Conservation (phyloP, 2,329 filamentous ascomycete genomes). For the Botrytis elliptica region DNA sequence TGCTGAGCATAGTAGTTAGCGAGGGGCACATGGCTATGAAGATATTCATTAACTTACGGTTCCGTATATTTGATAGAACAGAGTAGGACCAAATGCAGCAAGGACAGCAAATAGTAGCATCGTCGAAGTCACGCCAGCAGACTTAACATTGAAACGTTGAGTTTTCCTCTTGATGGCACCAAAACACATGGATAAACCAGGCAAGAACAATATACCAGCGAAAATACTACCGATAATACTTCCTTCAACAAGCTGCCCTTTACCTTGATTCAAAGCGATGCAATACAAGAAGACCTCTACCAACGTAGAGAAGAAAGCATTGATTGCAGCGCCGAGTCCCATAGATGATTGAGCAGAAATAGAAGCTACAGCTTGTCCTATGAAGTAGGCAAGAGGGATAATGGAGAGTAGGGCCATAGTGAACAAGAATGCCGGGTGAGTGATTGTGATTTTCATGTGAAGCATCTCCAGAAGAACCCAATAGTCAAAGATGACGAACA, state of each 20-base stretch:
- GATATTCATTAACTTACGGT: constrained; percentile 55
- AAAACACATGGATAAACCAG: constrained; percentile 97
- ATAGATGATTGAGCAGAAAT: constrained; percentile 99
- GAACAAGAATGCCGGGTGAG: constrained; percentile 83
- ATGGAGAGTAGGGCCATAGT: constrained; percentile 82
- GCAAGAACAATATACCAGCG: constrained; percentile 90
- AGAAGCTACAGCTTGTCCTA: constrained; percentile 95
- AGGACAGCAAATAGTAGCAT: constrained; percentile 97
- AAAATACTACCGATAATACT: constrained; percentile 98
- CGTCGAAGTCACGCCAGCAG: constrained; percentile 93
- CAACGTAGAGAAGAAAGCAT: constrained; percentile 96
- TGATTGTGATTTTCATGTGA: constrained; percentile 67
- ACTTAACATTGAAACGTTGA: constrained; percentile 95
- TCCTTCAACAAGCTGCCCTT: constrained; percentile 88
- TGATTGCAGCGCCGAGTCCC: constrained; percentile 94
- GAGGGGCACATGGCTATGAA: constrained; percentile 6
- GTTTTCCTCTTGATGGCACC: constrained; percentile 97
- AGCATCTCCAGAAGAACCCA: constrained; percentile 70
- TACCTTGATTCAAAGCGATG: constrained; percentile 87
- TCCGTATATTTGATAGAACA: constrained; percentile 99
- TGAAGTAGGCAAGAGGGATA: constrained; percentile 96
- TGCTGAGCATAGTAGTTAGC: constrained; percentile 57
- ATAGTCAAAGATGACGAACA: constrained; percentile 94
- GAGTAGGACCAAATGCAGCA: constrained; percentile 88
- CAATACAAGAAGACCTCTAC: constrained; percentile 98